These are phyloP conservation scores for Drechslerella coelobrocha DNA, from an alignment of 2,329 filamentous ascomycete species.

Conservation along the genomic window DNA sequence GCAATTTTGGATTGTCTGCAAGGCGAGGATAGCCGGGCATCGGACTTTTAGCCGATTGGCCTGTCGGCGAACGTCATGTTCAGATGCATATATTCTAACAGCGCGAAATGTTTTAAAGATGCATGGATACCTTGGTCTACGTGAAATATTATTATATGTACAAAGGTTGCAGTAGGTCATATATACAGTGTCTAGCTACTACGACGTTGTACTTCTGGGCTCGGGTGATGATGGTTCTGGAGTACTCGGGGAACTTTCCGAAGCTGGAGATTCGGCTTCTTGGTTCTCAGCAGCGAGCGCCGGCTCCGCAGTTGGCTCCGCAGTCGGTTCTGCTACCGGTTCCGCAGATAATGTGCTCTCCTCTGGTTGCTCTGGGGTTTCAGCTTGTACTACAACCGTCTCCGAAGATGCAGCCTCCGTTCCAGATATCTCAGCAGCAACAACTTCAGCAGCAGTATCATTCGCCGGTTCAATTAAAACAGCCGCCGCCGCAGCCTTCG, in stretches of 20 bases:
- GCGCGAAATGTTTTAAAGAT: no score
- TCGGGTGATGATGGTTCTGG: background rate
- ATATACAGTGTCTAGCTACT: constrained; percentile 26
- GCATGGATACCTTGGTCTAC: background rate
- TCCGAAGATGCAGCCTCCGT: background rate
- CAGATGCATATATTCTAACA: background rate
- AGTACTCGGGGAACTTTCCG: background rate
- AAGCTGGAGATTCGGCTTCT: background rate
- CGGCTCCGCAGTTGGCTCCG: background rate
- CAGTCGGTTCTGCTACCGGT: background rate
- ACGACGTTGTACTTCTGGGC: constrained; percentile 3
- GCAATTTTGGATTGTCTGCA: constrained; percentile 14
- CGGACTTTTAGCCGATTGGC: constrained; percentile 4
- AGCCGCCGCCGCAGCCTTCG: background rate
- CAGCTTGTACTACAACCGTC: constrained; percentile 5
- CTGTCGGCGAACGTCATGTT: background rate
- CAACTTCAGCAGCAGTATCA: constrained; percentile 10
- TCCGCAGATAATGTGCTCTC: constrained; percentile 9
- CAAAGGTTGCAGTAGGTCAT: background rate
- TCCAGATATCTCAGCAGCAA: constrained; percentile 15
- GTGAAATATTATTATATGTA: background rate
- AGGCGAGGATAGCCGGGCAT: background rate
- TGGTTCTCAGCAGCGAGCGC: background rate
- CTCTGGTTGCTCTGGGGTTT: background rate
- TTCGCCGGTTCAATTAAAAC: background rate